phyloP scores from a whole-genome alignment of 345 rosid genomes.

The Sonneratia caseolaris region DNA sequence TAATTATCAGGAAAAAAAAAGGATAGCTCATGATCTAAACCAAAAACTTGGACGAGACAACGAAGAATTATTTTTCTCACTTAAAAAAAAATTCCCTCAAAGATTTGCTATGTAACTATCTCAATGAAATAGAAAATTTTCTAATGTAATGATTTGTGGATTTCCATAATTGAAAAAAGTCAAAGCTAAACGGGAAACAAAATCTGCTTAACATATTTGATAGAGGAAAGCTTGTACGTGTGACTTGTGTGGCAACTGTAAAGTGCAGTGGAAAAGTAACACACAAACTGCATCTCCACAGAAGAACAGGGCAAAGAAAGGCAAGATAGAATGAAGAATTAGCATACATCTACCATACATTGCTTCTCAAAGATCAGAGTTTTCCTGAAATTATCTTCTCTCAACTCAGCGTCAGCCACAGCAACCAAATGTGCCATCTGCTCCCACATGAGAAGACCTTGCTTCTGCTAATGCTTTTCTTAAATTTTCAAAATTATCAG shows the following conservation, averaged over 20 bases:
- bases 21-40: neutral
- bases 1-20: too few species aligned
- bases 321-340: conserved; percentile 2
- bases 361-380: conserved; percentile 51
- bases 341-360: conserved; percentile 52
- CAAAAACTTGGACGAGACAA: neutral
- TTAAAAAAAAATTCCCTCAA: too few species aligned
- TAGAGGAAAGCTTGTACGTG: too few species aligned
- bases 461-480: conserved; percentile 50
- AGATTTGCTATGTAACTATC: too few species aligned
- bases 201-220: neutral
- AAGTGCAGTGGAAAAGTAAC: too few species aligned
- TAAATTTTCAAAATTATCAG: conserved; percentile 30
- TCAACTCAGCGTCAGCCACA: conserved; percentile 53
- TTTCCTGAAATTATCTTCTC: conserved; percentile 55
- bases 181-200: neutral
- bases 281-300: too few species aligned
- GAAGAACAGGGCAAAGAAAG: neutral
- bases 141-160: neutral
- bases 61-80: neutral
- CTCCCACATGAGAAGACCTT: conserved; percentile 61
- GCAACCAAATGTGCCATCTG: conserved; percentile 47
- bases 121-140: neutral
- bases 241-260: too few species aligned
- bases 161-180: neutral